These are phyloP conservation scores for Rhodotorula paludigena DNA, from an alignment of 768 basidiomycete genomes.

Conservation along the genomic window DNA sequence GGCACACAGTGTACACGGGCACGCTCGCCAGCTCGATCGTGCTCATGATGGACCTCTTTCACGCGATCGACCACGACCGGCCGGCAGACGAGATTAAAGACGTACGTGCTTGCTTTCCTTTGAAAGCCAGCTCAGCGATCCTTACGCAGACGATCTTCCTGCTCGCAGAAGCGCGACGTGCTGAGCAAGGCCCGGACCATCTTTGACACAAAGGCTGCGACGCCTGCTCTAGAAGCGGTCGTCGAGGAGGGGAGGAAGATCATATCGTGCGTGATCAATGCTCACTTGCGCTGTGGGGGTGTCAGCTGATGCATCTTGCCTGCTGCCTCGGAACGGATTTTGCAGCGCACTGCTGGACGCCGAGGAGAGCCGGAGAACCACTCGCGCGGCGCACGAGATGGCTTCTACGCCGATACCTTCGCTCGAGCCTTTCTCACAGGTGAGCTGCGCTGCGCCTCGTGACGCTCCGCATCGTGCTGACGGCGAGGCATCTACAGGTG, in stretches of 20 bases:
- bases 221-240: conserved; percentile 32
- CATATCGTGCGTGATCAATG: conserved; percentile 4
- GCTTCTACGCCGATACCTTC: background rate
- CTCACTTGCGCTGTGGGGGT: background rate
- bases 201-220: conserved; percentile 24
- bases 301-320: no score
- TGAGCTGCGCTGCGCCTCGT: background rate
- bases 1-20: conserved; percentile 23
- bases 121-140: background rate
- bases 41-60: conserved; percentile 38
- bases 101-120: background rate
- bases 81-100: conserved; percentile 22
- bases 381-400: conserved; percentile 22
- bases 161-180: conserved; percentile 23
- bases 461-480: background rate
- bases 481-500: background rate
- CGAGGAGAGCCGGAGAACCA: conserved; percentile 27
- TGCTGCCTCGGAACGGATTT: no score
- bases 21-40: conserved; percentile 35
- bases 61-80: conserved; percentile 34
- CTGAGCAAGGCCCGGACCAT: conserved; percentile 24
- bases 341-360: conserved; percentile 18
- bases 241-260: conserved; percentile 37
- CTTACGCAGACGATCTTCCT: background rate
- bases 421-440: conserved; percentile 32